These are phyloP conservation scores for Wickerhamomyces chambardii DNA, from an alignment of 805 yeast genomes.

Conservation along the genomic window DNA sequence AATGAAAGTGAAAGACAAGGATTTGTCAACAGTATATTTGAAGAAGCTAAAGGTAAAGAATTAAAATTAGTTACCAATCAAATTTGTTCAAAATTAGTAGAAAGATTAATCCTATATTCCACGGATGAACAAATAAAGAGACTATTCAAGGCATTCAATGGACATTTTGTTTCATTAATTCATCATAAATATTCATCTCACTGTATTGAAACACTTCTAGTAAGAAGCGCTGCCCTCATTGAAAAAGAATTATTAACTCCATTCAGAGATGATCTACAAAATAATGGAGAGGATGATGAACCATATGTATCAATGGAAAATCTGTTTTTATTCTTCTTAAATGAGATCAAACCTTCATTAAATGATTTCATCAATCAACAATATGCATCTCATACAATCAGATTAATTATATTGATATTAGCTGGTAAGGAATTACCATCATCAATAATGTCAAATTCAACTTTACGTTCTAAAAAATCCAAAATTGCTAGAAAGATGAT, in stretches of 20 bases:
- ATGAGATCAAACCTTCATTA: conserved; percentile 56
- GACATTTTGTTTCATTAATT: conserved; percentile 69
- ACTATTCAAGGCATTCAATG: conserved; percentile 57
- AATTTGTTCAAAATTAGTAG: conserved; percentile 89
- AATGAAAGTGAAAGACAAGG: conserved; percentile 61
- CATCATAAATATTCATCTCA: conserved; percentile 92
- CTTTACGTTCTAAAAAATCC: conserved; percentile 74
- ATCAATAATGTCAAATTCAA: conserved; percentile 55
- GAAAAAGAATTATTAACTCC: conserved; percentile 61
- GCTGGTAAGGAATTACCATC: conserved; percentile 78
- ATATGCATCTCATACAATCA: conserved; percentile 83
- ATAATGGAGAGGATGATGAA: conserved; percentile 23
- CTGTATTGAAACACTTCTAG: conserved; percentile 79
- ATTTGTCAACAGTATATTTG: conserved; percentile 70
- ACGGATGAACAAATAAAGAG: conserved; percentile 55
- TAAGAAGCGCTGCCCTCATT: conserved; percentile 62
- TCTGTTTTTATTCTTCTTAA: conserved; percentile 52
- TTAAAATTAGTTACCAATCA: conserved; percentile 89
- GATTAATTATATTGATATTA: conserved; percentile 61
- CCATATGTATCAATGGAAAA: conserved; percentile 53
- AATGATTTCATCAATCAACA: conserved; percentile 57
- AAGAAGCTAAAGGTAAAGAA: conserved; percentile 85
- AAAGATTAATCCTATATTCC: conserved; percentile 67
- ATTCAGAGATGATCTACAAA: conserved; percentile 23
- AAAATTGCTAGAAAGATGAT: conserved; percentile 91